These are phyloP conservation scores for Apiotrichum gamsii DNA, from an alignment of 1,284 basidiomycete species.

Conservation along the genomic window DNA sequence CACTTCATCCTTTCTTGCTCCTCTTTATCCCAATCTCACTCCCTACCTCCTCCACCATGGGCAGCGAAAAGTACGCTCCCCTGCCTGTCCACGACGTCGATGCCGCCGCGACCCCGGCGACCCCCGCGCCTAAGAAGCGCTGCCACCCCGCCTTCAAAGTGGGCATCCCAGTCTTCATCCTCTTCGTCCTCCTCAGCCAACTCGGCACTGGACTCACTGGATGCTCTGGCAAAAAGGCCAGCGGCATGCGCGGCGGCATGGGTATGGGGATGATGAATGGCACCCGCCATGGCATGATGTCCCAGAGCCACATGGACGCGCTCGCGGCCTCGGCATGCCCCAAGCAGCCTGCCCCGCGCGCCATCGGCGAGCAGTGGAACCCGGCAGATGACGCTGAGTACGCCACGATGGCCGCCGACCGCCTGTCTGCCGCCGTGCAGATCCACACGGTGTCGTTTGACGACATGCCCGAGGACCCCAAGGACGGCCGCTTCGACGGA, in stretches of 20 bases:
- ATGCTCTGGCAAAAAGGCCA: neutral
- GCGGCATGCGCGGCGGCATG: neutral
- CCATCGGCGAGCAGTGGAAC: conserved; percentile 35
- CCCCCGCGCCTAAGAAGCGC: too few species aligned
- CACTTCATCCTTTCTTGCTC: too few species aligned
- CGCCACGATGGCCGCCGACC: conserved; percentile 27
- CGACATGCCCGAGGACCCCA: conserved; percentile 31
- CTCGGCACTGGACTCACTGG: conserved; percentile 6
- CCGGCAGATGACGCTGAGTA: conserved; percentile 29
- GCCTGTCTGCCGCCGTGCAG: conserved; percentile 41
- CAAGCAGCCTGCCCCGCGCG: conserved; percentile 25
- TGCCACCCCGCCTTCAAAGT: neutral
- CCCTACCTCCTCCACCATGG: neutral
- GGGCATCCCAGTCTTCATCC: conserved; percentile 5
- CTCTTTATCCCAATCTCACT: too few species aligned
- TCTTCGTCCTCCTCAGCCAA: conserved; percentile 10
- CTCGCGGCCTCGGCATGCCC: conserved; percentile 19
- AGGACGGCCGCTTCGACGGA: conserved; percentile 41
- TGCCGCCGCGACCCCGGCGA: neutral
- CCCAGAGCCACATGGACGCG: neutral
- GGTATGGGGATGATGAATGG: neutral
- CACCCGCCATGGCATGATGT: neutral
- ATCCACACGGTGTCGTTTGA: conserved; percentile 48
- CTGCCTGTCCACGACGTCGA: neutral
- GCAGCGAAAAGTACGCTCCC: neutral